A percentile compares a stretch with the other conserved stretches of the same genome.
Conservation (phyloP, 345 rosid genomes). For the Camelina hispida region DNA sequence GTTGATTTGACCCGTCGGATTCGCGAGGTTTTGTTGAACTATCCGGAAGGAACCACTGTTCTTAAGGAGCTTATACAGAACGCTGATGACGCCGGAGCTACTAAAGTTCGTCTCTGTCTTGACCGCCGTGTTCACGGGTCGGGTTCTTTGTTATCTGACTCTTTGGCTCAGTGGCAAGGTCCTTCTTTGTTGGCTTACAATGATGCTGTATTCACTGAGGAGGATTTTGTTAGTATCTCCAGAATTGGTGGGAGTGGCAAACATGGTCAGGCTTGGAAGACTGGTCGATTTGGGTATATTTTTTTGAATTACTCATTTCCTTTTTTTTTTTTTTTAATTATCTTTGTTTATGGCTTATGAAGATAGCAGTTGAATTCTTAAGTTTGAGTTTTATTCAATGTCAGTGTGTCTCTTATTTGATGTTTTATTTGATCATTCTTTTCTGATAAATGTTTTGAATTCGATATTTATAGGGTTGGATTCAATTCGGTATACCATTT, state of each 20-base stretch:
- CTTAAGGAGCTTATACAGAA: conserved; percentile 93
- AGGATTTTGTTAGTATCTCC: conserved; percentile 87
- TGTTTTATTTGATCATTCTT: background rate
- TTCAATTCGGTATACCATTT: conserved; percentile 96
- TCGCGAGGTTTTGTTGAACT: conserved; percentile 91
- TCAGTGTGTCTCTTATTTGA: background rate
- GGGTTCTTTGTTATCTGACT: conserved; percentile 61
- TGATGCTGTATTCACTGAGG: conserved; percentile 86
- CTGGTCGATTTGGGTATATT: conserved; percentile 87
- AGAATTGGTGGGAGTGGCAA: conserved; percentile 89
- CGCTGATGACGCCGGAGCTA: conserved; percentile 97
- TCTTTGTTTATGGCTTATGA: conserved; percentile 15
- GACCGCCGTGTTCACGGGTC: conserved; percentile 73
- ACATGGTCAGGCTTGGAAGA: conserved; percentile 81
- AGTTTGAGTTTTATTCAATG: background rate
- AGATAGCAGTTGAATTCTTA: conserved; percentile 1
- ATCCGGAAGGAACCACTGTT: conserved; percentile 95
- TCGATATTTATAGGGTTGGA: conserved; percentile 65
- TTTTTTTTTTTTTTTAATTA: too few species aligned
- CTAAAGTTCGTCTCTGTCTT: conserved; percentile 79
- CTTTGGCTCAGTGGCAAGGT: conserved; percentile 86
- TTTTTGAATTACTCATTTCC: too few species aligned
- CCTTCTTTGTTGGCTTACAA: conserved; percentile 84
- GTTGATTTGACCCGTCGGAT: conserved; percentile 96
- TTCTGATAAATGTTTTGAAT: conserved; percentile 30